A percentile compares a stretch with the other conserved stretches of the same genome.
phyloP scores from a whole-genome alignment of 441 rosid species.

The Bruguiera hainesii region DNA sequence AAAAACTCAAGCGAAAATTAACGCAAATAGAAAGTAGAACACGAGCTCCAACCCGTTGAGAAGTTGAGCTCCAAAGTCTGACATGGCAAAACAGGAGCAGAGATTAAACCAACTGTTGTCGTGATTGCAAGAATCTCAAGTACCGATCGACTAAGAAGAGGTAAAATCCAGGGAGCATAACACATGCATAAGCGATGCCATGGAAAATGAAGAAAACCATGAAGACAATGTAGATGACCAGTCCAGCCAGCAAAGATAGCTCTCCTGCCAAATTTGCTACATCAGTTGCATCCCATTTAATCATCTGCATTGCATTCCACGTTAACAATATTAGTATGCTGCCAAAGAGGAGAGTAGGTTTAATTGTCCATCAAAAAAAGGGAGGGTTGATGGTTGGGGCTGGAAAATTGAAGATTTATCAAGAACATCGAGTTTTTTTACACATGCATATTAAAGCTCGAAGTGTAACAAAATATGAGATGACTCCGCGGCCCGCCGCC shows the following conservation, averaged over 20 bases:
- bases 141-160: conserved; percentile 54
- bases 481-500: no score
- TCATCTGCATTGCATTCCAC: conserved; percentile 24
- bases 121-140: conserved; percentile 57
- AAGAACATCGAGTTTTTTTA: no score
- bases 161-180: conserved; percentile 56
- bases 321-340: no score
- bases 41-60: not conserved
- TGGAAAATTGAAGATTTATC: no score
- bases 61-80: conserved; percentile 48
- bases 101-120: conserved; percentile 32
- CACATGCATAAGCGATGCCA: conserved; percentile 40
- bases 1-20: not conserved
- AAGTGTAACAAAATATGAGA: no score
- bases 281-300: conserved; percentile 34
- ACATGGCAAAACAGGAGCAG: conserved; percentile 50
- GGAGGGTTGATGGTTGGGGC: no score
- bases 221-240: conserved; percentile 43
- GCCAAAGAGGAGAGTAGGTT: no score
- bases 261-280: conserved; percentile 51
- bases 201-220: conserved; percentile 49
- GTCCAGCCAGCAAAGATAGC: conserved; percentile 38
- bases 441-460: no score
- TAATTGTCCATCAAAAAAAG: no score
- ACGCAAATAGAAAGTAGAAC: not conserved